phyloP scores from a whole-genome alignment of 441 rosid genomes.

The Erodium texanum region DNA sequence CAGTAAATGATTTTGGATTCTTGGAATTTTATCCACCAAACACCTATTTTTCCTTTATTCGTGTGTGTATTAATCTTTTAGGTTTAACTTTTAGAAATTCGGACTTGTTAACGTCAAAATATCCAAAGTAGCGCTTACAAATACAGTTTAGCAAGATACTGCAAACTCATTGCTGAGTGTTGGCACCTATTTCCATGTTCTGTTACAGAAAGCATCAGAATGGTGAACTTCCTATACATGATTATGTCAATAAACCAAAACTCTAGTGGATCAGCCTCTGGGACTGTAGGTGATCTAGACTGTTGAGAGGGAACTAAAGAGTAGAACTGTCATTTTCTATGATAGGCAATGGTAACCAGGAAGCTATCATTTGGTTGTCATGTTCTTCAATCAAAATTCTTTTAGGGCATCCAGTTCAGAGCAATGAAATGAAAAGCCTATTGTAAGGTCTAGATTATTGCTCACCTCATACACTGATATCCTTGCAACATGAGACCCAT shows the following conservation, averaged over 20 bases:
- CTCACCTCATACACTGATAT: slow-evolving; percentile 79
- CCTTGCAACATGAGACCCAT: slow-evolving; percentile 72
- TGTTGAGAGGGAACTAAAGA: background rate
- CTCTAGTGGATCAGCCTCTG: background rate
- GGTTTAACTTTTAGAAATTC: background rate
- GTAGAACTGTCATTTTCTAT: background rate
- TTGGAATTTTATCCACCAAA: background rate
- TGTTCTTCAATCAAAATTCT: background rate
- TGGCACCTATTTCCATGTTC: background rate
- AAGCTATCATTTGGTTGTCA: background rate
- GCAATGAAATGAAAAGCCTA: background rate
- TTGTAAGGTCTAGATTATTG: slow-evolving; percentile 6
- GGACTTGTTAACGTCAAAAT: background rate
- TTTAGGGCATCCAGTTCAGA: background rate
- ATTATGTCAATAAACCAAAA: background rate
- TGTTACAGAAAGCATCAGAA: background rate
- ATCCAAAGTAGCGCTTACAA: background rate
- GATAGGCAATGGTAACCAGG: background rate
- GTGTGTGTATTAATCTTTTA: background rate
- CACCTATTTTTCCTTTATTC: background rate
- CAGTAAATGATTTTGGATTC: background rate
- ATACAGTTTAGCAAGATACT: background rate
- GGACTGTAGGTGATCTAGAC: background rate
- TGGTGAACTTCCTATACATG: background rate
- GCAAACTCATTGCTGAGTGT: background rate